Evolutionary conservation across 805 yeast species (phyloP).

Genomic region (Huiozyma naganishii): DNA sequence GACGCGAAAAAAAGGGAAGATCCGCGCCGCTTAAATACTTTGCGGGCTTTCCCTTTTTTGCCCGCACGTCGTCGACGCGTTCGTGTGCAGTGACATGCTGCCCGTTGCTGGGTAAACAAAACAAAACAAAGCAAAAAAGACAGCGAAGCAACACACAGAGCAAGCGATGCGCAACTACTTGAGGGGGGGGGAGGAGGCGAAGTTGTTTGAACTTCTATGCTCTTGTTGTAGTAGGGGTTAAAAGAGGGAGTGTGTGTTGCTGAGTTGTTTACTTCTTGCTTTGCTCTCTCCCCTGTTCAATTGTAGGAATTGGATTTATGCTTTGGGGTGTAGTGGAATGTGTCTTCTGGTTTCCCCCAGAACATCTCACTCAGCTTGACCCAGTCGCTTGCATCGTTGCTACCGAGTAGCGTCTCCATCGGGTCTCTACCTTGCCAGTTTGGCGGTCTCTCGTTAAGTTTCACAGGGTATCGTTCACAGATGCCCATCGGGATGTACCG

Average conservation of each 20-base stretch:
- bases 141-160: no score
- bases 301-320: constrained; percentile 79
- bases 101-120: not conserved
- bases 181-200: not conserved
- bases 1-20: no score
- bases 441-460: constrained; percentile 88
- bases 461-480: constrained; percentile 78
- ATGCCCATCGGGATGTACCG: constrained; percentile 92
- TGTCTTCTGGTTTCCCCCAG: constrained; percentile 71
- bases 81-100: not conserved
- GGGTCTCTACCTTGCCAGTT: constrained; percentile 89
- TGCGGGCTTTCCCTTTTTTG: not conserved
- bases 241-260: not conserved
- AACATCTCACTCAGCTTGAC: constrained; percentile 92
- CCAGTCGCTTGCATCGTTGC: constrained; percentile 86
- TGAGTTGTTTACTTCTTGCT: not conserved
- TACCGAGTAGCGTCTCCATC: constrained; percentile 78
- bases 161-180: no score
- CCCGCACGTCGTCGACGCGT: not conserved
- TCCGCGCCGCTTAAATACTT: not conserved
- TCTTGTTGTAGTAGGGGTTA: not conserved
- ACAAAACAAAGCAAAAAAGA: no score
- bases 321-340: constrained; percentile 77
- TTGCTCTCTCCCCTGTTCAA: not conserved
- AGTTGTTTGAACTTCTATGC: not conserved